phyloP scores from a whole-genome alignment of 805 yeast genomes.

The Vanderwaltozyma polyspora region DNA sequence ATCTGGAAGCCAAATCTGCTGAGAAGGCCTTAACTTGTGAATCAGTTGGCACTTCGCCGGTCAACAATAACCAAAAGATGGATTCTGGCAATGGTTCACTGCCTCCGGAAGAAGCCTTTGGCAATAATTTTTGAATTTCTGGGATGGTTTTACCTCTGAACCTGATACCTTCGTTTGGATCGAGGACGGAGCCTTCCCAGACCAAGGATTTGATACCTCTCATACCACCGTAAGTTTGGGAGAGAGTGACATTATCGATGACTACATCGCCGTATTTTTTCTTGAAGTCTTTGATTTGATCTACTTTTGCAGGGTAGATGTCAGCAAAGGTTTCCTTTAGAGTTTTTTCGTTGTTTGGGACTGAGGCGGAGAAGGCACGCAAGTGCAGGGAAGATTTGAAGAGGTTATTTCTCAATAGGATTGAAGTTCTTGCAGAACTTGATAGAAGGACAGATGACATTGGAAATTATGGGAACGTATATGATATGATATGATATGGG shows the following conservation, averaged over 20 bases:
- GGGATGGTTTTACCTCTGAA: slow-evolving; percentile 80
- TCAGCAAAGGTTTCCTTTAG: slow-evolving; percentile 92
- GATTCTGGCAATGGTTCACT: slow-evolving; percentile 70
- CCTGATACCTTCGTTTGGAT: slow-evolving; percentile 76
- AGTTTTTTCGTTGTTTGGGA: slow-evolving; percentile 35
- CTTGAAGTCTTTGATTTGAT: slow-evolving; percentile 73
- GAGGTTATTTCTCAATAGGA: no score
- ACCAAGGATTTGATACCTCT: slow-evolving; percentile 78
- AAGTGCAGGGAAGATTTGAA: no score
- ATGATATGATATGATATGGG: no score
- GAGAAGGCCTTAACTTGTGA: slow-evolving; percentile 60
- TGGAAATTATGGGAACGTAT: no score
- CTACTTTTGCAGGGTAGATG: slow-evolving; percentile 82
- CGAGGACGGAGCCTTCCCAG: slow-evolving; percentile 83
- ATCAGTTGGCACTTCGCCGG: slow-evolving; percentile 73
- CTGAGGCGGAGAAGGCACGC: no score
- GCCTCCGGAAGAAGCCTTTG: slow-evolving; percentile 49
- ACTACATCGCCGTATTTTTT: slow-evolving; percentile 72
- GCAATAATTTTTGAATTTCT: slow-evolving; percentile 60
- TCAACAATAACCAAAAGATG: slow-evolving; percentile 68
- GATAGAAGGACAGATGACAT: neutral
- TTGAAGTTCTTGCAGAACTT: neutral
- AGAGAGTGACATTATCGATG: slow-evolving; percentile 63
- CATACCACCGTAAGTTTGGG: slow-evolving; percentile 87
- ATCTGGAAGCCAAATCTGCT: slow-evolving; percentile 68